Evolutionary conservation across 805 yeast species (phyloP).

Genomic region (Metschnikowia lochheadii): DNA sequence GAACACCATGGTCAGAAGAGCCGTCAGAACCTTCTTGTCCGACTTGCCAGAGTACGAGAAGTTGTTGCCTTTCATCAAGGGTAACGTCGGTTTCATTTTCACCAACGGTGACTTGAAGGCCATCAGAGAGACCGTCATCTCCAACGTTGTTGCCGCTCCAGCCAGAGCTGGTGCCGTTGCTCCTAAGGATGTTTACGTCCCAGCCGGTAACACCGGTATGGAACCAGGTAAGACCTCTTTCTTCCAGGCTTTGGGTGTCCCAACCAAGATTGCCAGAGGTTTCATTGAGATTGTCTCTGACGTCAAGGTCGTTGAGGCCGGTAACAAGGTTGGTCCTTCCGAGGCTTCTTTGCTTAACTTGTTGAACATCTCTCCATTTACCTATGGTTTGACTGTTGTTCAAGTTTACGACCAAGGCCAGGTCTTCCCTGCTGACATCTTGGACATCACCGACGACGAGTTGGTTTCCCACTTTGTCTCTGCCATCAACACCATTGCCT

Average conservation of each 20-base stretch:
- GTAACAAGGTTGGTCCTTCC: conserved; percentile 94
- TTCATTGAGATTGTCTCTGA: conserved; percentile 98
- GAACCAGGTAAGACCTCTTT: conserved; percentile 99
- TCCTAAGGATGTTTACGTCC: conserved; percentile 95
- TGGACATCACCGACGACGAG: conserved; percentile 98
- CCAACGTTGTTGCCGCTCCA: conserved; percentile 99
- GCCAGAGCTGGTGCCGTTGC: conserved; percentile 99
- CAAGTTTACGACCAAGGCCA: conserved; percentile 99
- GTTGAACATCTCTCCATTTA: conserved; percentile 99
- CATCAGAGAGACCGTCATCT: conserved; percentile 80
- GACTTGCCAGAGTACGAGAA: conserved; percentile 97
- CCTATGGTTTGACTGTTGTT: conserved; percentile 95
- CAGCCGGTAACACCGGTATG: conserved; percentile 99
- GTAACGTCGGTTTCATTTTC: conserved; percentile 99
- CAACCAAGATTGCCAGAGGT: conserved; percentile 99
- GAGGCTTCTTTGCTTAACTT: conserved; percentile 98
- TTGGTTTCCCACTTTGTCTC: conserved; percentile 86
- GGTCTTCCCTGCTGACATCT: conserved; percentile 92
- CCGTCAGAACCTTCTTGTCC: conserved; percentile 89
- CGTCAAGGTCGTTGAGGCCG: conserved; percentile 88
- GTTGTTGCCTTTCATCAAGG: conserved; percentile 89
- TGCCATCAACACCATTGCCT: conserved; percentile 91
- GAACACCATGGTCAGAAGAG: conserved; percentile 99
- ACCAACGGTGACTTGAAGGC: conserved; percentile 92
- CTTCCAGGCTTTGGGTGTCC: conserved; percentile 99